Evolutionary conservation across 352 stramenopile genomes (phyloP), one percentile per base, ranked within the genome.

Genomic region (Globisporangium lucens): DNA sequence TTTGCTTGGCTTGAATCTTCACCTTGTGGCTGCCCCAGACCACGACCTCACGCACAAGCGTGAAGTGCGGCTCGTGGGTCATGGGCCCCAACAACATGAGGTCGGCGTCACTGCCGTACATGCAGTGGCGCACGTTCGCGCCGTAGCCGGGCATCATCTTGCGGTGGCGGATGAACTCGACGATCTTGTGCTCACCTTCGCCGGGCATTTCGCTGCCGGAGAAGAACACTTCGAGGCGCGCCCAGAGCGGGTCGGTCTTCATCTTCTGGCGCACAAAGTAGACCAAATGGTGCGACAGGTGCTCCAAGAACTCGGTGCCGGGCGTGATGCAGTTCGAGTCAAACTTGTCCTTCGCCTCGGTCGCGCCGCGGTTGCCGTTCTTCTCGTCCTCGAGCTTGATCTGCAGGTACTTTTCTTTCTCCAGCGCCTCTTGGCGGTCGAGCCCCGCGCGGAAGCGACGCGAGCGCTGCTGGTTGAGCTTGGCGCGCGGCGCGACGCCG

Each of bases 321-420:
- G 98, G 98, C 57, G 98, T 99, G 76, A 99, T 99, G 77, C 97
- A 99, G 77, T 99, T 99, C 55, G 90, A 98, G 84, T 99, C 98
- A 79, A 99, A 99, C 65, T 90, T 83, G 55, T 81, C 73, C 51
- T 56, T 29, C 12, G 72, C 75, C 76, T 80, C 38, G 77, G 65
- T n/a, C 75, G 38, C 1, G 49, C 35, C 12, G 46, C 75, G 49
- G 56, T 71, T 46, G 51, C 82, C 80, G 58, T 94, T 89, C 71
- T 90, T 92, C 66, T 90, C 85, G 70, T 93, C 83, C 36, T 91
- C 76, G 8, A 90, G 74, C 67, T 85, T 79, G 66, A 91, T 86
- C 75, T 91, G 81, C 63, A 87, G 75, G 63, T 87, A 70, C 8
- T 72, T 64, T 53, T 93, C 82, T 67, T 94, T 91, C 29, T 89